A percentile compares a stretch with the other conserved stretches of the same genome.
phyloP scores from a whole-genome alignment of 2,329 filamentous ascomycete species.

The Dactylonectria estremocensis region DNA sequence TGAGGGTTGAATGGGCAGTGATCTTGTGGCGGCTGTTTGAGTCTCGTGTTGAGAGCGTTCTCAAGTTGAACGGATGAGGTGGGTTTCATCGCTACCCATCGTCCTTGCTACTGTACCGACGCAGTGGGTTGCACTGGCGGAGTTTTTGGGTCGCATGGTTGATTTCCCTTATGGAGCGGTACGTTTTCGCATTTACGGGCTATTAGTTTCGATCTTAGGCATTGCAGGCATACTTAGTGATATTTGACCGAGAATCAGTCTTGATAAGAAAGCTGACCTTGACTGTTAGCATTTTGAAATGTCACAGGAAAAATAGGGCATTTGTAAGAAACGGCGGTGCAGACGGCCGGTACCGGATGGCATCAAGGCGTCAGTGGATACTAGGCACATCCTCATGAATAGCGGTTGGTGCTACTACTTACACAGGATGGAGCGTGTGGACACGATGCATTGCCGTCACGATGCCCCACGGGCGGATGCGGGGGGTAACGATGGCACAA shows the following conservation, averaged over 20 bases:
- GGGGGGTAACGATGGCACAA: slow-evolving; percentile 5
- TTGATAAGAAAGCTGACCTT: neutral
- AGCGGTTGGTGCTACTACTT: neutral
- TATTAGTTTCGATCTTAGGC: neutral
- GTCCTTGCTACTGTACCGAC: slow-evolving; percentile 3
- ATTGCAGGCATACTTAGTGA: slow-evolving; percentile 12
- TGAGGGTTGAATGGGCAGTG: slow-evolving; percentile 1
- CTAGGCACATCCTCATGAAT: neutral
- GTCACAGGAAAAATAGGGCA: neutral
- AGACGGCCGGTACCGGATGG: slow-evolving; percentile 14
- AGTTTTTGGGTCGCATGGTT: slow-evolving; percentile 13
- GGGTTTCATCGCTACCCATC: slow-evolving; percentile 22
- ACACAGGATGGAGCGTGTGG: neutral
- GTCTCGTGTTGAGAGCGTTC: no score
- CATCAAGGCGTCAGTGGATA: neutral
- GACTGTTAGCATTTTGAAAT: neutral
- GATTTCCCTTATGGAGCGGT: slow-evolving; percentile 11
- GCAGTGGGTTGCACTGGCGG: slow-evolving; percentile 22
- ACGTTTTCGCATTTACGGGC: slow-evolving; percentile 4
- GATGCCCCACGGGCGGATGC: neutral
- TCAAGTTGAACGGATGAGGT: slow-evolving; percentile 2
- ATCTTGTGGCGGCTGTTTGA: slow-evolving; percentile 4
- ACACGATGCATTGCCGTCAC: neutral
- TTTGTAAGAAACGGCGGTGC: neutral
- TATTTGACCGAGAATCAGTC: slow-evolving; percentile 3